Evolutionary conservation across 331 rosid genomes (phyloP), one percentile per base, ranked within the genome.

Genomic region (Phaseolus coccineus): DNA sequence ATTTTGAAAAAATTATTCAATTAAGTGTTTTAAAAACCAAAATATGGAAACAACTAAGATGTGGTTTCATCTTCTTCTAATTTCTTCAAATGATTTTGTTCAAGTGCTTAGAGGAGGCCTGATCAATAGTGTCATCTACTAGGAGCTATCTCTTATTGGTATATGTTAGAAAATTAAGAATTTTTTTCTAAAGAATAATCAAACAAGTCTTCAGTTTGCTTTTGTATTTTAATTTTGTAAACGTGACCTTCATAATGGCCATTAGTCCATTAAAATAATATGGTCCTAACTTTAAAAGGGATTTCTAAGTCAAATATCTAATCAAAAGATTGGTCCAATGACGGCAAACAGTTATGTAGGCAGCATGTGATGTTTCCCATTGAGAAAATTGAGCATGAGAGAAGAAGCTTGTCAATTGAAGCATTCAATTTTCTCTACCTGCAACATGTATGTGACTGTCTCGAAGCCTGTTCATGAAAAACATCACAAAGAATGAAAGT

Each of bases 381-480:
- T 4, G 19, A 30, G 19, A 42, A 67, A 40, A 67, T 22, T 25
- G 55, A 24, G 7, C 3, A 52, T 8, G 64, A 48, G 19, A 39
- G 9, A 37, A 27, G 53, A 63, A 7, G 33, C 13, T 5, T n/a
- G 42, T 19, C 16, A 64, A 15, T 35, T 51, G 68, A 46, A 35
- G n/a, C 15, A 55, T 24, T 55, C 58, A 51, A 13, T 3, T 35
- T 28, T 19, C n/a, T 10, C 7, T 88, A 92, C 94, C 97, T 92
- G 92, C 82, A 92, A 78, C 95, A 92, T 92, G 85, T 92, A 92
- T 75, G 97, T 92, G 66, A 92, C 97, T 5, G 97, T 92, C 86
- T 92, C 94, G 78, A 92, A 92, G 58, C 94, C 97, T 91, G 94
- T 51, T 11, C 16, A 58, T 0, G 15, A 16, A 77, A 64, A 71